These are phyloP conservation scores for Malus orientalis DNA, from an alignment of 306 rosid genomes.

Conservation along the genomic window DNA sequence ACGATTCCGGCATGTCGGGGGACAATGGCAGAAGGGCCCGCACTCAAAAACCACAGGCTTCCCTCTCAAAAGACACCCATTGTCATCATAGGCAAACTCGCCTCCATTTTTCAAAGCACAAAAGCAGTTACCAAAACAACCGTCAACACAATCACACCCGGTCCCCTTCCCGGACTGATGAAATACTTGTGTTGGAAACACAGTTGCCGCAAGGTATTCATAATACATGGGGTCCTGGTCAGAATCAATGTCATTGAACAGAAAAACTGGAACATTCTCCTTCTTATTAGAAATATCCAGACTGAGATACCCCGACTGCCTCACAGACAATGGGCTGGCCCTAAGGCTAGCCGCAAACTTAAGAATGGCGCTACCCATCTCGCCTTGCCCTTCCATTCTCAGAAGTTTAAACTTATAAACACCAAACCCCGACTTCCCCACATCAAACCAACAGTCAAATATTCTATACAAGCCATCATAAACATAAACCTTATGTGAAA, in stretches of 20 bases:
- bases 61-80: constrained; percentile 75
- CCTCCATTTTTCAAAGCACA: constrained; percentile 84
- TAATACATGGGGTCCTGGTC: constrained; percentile 49
- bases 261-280: constrained; percentile 48
- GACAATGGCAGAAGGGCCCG: constrained; percentile 69
- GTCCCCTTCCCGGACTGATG: constrained; percentile 47
- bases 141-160: constrained; percentile 58
- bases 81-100: constrained; percentile 51
- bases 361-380: constrained; percentile 73
- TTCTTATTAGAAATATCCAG: constrained; percentile 53
- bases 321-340: constrained; percentile 35
- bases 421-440: constrained; percentile 91
- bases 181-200: constrained; percentile 56
- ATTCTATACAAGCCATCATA: constrained; percentile 89
- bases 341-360: constrained; percentile 53
- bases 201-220: constrained; percentile 62
- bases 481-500: constrained; percentile 63
- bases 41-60: constrained; percentile 86
- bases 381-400: constrained; percentile 76
- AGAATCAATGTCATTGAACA: constrained; percentile 71
- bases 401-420: constrained; percentile 72
- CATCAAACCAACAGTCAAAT: constrained; percentile 78
- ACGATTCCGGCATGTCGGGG: constrained; percentile 73
- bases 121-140: constrained; percentile 58
- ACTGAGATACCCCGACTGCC: constrained; percentile 54